These are phyloP conservation scores for Metschnikowia corniflorae DNA, from an alignment of 805 yeast genomes.

Conservation along the genomic window DNA sequence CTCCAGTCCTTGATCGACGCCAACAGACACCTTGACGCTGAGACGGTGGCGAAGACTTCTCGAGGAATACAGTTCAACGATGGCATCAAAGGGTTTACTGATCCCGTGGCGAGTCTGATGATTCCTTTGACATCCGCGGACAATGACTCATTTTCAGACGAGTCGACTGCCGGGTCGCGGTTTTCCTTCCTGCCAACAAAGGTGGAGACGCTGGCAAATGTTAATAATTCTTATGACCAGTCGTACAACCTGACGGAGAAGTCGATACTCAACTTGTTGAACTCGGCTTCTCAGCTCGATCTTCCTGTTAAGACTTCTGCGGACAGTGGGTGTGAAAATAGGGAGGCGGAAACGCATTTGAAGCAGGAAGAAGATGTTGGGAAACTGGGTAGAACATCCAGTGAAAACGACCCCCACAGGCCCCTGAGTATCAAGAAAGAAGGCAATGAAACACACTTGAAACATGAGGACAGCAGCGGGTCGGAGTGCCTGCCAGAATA, in stretches of 20 bases:
- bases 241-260: slow-evolving; percentile 37
- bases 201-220: not conserved
- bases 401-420: too few species aligned
- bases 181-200: slow-evolving; percentile 1
- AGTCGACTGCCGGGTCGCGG: slow-evolving; percentile 6
- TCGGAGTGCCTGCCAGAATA: too few species aligned
- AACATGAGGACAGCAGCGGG: not conserved
- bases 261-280: slow-evolving; percentile 38
- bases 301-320: not conserved
- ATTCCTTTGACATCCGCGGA: slow-evolving; percentile 21
- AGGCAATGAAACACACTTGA: not conserved
- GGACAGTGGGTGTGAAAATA: not conserved
- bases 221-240: slow-evolving; percentile 28
- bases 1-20: slow-evolving; percentile 19
- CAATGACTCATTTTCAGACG: slow-evolving; percentile 13
- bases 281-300: slow-evolving; percentile 19
- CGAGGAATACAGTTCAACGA: slow-evolving; percentile 36
- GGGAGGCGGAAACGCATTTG: not conserved
- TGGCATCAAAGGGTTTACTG: slow-evolving; percentile 42
- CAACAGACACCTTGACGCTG: slow-evolving; percentile 16
- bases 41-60: slow-evolving; percentile 10
- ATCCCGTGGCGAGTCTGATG: slow-evolving; percentile 33
- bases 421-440: not conserved
- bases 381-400: too few species aligned
- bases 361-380: too few species aligned